Evolutionary conservation across 306 rosid species (phyloP), one percentile per base, ranked within the genome.

Genomic region (Cucumis hystrix): DNA sequence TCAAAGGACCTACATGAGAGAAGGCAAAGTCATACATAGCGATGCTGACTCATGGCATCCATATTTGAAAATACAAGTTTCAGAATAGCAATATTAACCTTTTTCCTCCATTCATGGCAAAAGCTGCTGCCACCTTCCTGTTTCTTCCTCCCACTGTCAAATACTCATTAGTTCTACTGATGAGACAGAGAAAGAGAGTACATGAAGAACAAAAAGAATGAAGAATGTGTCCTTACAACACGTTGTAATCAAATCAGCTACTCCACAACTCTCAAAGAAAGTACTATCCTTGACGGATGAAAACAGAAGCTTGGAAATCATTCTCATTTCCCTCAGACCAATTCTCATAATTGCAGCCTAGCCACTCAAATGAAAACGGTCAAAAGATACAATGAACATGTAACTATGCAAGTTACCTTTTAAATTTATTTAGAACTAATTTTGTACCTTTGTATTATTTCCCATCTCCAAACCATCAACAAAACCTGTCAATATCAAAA

Each of bases 401-500:
- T 45, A 45, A 10, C 51, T 11, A 56, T 1, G n/a, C 23, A 55
- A 75, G 45, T 41, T 11, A 37, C 6, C 43, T n/a, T 20, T 52
- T 40, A 14, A 51, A 76, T 58, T 16, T 33, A 47, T 52, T 56
- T 17, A 16, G 45, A 18, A 18, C 20, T 10, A 25, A 51, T 57
- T 73, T 10, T 55, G 28, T 81, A 91, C 98, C 89, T 91, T 93
- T 17, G 98, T 90, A 83, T 93, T 93, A 77, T 93, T 90, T 84
- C 97, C 97, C 98, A 93, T 93, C 81, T 86, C 94, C 96, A 93
- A 83, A 63, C 98, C 98, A 82, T 93, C 98, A 80, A 91, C 96
- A 82, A 91, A 90, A 85, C 98, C 98, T 93, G 93, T 83, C 77
- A 64, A 68, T 79, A 60, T 56, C 49, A 74, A 75, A 52, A 30